Conservation (phyloP, 805 yeast species). For the Metschnikowia anglica region DNA sequence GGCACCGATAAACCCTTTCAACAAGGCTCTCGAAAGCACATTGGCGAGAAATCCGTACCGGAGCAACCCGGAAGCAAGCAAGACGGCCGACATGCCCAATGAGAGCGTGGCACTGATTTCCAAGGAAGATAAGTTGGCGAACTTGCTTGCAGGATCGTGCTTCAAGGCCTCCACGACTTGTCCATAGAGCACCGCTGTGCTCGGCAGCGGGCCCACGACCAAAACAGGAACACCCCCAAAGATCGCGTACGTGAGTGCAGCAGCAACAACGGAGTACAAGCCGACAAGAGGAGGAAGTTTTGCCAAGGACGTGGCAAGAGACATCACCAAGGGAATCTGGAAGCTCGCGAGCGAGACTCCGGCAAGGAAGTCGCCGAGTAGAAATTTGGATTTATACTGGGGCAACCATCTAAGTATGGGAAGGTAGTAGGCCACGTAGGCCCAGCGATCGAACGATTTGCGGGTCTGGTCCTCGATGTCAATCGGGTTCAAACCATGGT, state of each 20-base stretch:
- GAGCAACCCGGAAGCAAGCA: constrained; percentile 41
- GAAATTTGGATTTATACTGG: constrained; percentile 18
- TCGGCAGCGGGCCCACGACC: constrained; percentile 92
- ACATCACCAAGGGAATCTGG: constrained; percentile 53
- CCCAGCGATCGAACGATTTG: constrained; percentile 22
- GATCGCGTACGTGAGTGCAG: constrained; percentile 74
- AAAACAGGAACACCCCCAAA: constrained; percentile 85
- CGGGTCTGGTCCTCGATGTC: constrained; percentile 11
- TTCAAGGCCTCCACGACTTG: constrained; percentile 56
- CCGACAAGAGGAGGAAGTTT: constrained; percentile 83
- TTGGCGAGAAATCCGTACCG: constrained; percentile 84
- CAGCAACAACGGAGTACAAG: constrained; percentile 68
- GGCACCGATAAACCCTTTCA: constrained; percentile 82
- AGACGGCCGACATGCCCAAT: constrained; percentile 21
- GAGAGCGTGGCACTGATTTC: constrained; percentile 24
- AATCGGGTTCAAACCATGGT: constrained; percentile 12
- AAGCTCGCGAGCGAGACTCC: constrained; percentile 35
- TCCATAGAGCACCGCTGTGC: constrained; percentile 79
- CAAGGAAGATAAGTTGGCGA: constrained; percentile 39
- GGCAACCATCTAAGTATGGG: constrained; percentile 37
- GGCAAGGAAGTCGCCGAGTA: constrained; percentile 33
- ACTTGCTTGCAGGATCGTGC: constrained; percentile 31
- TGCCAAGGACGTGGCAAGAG: constrained; percentile 80
- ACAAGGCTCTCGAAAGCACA: constrained; percentile 69
- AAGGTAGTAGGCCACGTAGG: constrained; percentile 33